Base-by-base conservation (phyloP, 768 basidiomycete genomes). In the Agrocybe pediades region DNA sequence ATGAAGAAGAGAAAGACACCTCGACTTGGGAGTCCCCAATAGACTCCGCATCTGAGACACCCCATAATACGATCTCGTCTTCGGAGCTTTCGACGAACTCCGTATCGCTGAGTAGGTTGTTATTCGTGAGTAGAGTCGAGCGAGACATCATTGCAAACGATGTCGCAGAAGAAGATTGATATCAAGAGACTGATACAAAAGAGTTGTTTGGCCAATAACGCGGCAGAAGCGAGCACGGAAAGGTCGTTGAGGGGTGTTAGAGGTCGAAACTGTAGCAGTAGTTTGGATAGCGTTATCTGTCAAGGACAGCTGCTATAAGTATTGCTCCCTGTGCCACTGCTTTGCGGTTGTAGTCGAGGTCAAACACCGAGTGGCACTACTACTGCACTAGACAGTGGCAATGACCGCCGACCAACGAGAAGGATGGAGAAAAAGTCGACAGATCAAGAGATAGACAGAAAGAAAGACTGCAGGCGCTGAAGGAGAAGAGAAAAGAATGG, bases 11-110 rank as follows among this genome's bases (percentile, higher is more conserved):
- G n/a, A 65, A 66, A 36, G 64, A 67, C 39, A 51, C 53, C 27
- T 56, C 48, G 24, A 66, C 65, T 11, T 68, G 65, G 20, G 68
- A 64, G 24, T 51, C 62, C 25, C n/a, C n/a, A n/a, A n/a, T n/a
- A n/a, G 33, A 36, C 13, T 36, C 33, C 13, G 13, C 33, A 4
- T 74, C 74, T 36, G 80, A 72, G 41, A 77, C 60, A 36, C 62
- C 69, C 74, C 78, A 83, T n/a, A n/a, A n/a, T 17, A 85, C 78
- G 41, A 86, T 80, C 62, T 84, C 81, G 56, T 86, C 83, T 59
- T 81, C 82, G 0, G 78, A 80, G 41, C 74, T 44, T 42, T 51
- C 47, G 56, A 44, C 41, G 60, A 16, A 49, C 55, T 44, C 61
- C 60, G 40, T 5, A 49, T 44, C 20, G 15, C 57, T 24, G 49